Evolutionary conservation across 208 protist genomes (phyloP).

Genomic region (Leishmania aethiopica): DNA sequence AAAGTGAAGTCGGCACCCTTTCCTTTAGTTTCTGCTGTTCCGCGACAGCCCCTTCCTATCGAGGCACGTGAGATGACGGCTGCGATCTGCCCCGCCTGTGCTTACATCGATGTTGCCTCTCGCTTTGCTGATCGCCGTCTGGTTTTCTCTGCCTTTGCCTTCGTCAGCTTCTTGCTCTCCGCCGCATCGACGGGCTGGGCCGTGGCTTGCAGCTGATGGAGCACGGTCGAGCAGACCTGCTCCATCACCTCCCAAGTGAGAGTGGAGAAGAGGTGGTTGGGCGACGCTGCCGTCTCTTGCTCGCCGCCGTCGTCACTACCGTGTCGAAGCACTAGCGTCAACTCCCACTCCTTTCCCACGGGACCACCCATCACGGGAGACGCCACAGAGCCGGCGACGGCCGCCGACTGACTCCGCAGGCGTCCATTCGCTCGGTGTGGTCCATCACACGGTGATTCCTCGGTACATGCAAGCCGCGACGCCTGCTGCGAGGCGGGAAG

Average conservation of each 20-base stretch:
- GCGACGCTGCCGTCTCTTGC: not conserved
- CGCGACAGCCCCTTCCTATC: not conserved
- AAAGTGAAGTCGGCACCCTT: not conserved
- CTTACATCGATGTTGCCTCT: not conserved
- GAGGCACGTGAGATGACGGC: not conserved
- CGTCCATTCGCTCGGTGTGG: not conserved
- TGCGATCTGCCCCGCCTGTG: not conserved
- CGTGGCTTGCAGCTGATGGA: constrained; percentile 13
- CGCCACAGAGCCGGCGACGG: not conserved
- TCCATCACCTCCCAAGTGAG: constrained; percentile 35
- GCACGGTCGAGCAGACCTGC: constrained; percentile 17
- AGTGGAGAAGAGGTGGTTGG: not conserved
- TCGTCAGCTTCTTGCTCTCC: not conserved
- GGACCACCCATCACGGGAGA: not conserved
- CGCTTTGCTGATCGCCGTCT: not conserved
- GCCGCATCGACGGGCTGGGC: not conserved
- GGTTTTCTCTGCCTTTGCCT: constrained; percentile 3
- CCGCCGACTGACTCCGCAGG: not conserved
- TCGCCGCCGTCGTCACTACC: not conserved
- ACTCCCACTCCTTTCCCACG: constrained; percentile 30
- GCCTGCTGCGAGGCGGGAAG: not conserved
- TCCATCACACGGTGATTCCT: not conserved
- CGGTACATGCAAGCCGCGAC: not conserved
- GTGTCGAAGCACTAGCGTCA: constrained; percentile 6
- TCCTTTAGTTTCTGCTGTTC: not conserved